Base-by-base conservation (phyloP, 805 yeast genomes). In the Ogataea dorogensis region DNA sequence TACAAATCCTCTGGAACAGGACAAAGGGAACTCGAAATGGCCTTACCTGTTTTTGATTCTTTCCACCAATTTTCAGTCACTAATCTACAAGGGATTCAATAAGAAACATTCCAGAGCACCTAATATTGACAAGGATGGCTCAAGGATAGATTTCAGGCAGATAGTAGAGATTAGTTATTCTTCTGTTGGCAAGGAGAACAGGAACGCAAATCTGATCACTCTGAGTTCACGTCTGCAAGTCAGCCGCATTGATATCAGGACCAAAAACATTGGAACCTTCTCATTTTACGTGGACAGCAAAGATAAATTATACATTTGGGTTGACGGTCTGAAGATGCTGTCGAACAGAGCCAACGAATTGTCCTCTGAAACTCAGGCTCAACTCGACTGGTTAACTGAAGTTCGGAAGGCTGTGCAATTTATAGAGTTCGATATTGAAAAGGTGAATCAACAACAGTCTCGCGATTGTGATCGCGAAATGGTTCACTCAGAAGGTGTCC, bases 221-320 rank as follows among this genome's bases (percentile, higher is more conserved):
- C 65, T 84, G 26, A 66, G 70, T 29, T 78, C 84, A 5, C 73
- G 82, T 36, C 35, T 57, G 38, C 49, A 47, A 61, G 50, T 58
- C 5, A 50, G 46, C 22, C 43, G 42, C n/a, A 47, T 58, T 19
- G 53, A 49, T 10, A 48, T 58, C 3, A 30, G 25, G 11, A 35
- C 47, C 2, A 49, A 48, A 25, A 28, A 35, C 3, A 34, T 39
- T 2, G 40, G 43, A 21, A 29, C 78, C 8, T 66, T 85, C 37
- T 57, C 68, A n/a, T 81, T 85, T 49, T 85, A 71, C 53, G 74
- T 85, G 10, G 89, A 83, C 40, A 80, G 86, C 1, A 72, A 73
- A 44, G 86, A 81, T 31, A 71, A 76, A 31, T 77, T 81, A 27
- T 75, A 73, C 36, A 74, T 79, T 6, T 86, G 94, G 94, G 63